Evolutionary conservation across 805 yeast species (phyloP).

Genomic region (Kuraishia borneana): DNA sequence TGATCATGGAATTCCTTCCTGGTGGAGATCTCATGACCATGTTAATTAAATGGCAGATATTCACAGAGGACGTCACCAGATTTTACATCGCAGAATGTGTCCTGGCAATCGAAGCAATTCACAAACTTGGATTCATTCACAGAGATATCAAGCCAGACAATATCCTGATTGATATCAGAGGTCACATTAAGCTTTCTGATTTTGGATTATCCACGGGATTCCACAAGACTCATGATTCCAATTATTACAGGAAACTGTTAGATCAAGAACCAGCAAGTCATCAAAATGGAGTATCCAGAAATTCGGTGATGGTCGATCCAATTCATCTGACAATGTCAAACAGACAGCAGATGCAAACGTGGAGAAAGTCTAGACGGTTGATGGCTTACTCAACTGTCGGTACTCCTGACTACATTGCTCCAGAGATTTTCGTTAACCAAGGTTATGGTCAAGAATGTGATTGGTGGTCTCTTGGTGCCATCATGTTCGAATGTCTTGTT

Average conservation of each 20-base stretch:
- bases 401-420: conserved; percentile 93
- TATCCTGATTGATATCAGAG: conserved; percentile 52
- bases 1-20: conserved; percentile 74
- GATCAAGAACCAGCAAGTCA: conserved; percentile 41
- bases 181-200: conserved; percentile 58
- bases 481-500: conserved; percentile 90
- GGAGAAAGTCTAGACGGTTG: conserved; percentile 84
- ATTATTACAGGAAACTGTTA: conserved; percentile 70
- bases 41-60: conserved; percentile 90
- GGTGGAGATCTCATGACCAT: conserved; percentile 91
- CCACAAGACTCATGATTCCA: conserved; percentile 86
- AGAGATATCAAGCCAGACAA: conserved; percentile 98
- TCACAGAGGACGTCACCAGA: conserved; percentile 85
- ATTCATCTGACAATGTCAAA: conserved; percentile 93
- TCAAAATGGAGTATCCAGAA: conserved; percentile 29
- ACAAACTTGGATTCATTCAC: conserved; percentile 87
- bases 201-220: conserved; percentile 85
- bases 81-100: conserved; percentile 96
- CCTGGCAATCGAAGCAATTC: conserved; percentile 88
- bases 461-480: conserved; percentile 97
- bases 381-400: conserved; percentile 98
- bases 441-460: conserved; percentile 97
- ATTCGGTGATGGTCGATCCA: conserved; percentile 85
- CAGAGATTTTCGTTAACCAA: conserved; percentile 84
- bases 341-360: conserved; percentile 89